A percentile compares a stretch with the other conserved stretches of the same genome.
Evolutionary conservation across 306 rosid species (phyloP).

Genomic region (Clitoria ternatea): DNA sequence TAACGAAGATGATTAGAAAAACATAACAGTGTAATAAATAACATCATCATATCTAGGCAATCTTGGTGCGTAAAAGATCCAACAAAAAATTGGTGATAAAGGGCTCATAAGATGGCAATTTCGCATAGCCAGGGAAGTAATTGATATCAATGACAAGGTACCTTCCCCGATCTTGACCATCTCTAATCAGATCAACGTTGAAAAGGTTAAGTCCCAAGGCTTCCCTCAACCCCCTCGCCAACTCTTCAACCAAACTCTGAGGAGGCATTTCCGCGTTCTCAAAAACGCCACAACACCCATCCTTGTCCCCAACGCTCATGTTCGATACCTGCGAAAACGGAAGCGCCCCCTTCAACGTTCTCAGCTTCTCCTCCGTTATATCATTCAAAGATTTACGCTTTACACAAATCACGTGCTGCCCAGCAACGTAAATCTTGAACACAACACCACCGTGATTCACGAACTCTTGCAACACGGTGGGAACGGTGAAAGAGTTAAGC

Average conservation of each 20-base stretch:
- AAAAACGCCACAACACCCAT: not conserved
- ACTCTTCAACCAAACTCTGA: slow-evolving; percentile 27
- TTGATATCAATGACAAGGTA: slow-evolving; percentile 65
- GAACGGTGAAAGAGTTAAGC: slow-evolving; percentile 19
- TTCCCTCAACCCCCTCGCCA: slow-evolving; percentile 36
- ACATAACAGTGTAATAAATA: not conserved
- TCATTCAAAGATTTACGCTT: slow-evolving; percentile 55
- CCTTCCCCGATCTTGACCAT: slow-evolving; percentile 19
- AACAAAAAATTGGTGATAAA: slow-evolving; percentile 49
- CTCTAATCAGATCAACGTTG: slow-evolving; percentile 64
- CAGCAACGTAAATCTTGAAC: slow-evolving; percentile 70
- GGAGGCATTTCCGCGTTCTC: slow-evolving; percentile 45
- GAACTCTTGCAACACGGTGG: slow-evolving; percentile 57
- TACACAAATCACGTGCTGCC: slow-evolving; percentile 45
- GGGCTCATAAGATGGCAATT: slow-evolving; percentile 44
- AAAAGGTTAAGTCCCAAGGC: slow-evolving; percentile 54
- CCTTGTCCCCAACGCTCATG: not conserved
- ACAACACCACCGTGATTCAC: slow-evolving; percentile 70
- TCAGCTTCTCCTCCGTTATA: slow-evolving; percentile 23
- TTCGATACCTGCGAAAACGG: slow-evolving; percentile 52
- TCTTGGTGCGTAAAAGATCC: slow-evolving; percentile 19
- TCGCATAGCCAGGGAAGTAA: slow-evolving; percentile 73
- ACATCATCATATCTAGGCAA: not conserved
- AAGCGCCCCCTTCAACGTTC: slow-evolving; percentile 17
- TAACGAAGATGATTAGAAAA: not conserved